phyloP scores from a whole-genome alignment of 2,329 filamentous ascomycete species.

The Epichloe typhina region DNA sequence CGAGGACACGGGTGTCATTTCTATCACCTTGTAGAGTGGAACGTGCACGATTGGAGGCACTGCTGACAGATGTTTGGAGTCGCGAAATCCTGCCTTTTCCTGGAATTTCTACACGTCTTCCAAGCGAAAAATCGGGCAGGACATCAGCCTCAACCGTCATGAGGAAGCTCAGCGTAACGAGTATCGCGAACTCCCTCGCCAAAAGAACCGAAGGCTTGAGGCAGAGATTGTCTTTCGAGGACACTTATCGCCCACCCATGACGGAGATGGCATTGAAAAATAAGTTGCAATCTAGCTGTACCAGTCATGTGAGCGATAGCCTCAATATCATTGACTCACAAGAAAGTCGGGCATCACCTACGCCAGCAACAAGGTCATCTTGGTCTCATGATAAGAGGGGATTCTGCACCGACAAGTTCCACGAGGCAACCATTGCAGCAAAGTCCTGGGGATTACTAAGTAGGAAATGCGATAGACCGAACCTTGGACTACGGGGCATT shows the following conservation, averaged over 20 bases:
- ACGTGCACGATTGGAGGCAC: conserved; percentile 60
- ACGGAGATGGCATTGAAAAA: neutral
- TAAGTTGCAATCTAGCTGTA: neutral
- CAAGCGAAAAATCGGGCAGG: conserved; percentile 59
- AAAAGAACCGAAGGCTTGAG: conserved; percentile 51
- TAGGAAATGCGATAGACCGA: neutral
- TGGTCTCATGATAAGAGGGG: neutral
- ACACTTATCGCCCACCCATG: neutral
- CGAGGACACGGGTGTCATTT: conserved; percentile 51
- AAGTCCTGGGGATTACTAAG: conserved; percentile 5
- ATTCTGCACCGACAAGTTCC: neutral
- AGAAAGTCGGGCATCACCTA: neutral
- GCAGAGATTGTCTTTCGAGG: conserved; percentile 9
- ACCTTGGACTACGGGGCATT: neutral
- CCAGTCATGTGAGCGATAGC: neutral
- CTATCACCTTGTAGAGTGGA: conserved; percentile 64
- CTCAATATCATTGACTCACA: neutral
- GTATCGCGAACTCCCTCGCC: conserved; percentile 63
- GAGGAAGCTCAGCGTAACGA: conserved; percentile 73
- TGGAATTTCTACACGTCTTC: conserved; percentile 54
- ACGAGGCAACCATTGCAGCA: neutral
- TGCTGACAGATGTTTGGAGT: conserved; percentile 72
- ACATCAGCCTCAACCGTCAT: conserved; percentile 78
- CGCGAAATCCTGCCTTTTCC: conserved; percentile 69
- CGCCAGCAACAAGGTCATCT: neutral